Evolutionary conservation across 352 stramenopile genomes (phyloP).

Genomic region (Chrysophaeum taylorii): DNA sequence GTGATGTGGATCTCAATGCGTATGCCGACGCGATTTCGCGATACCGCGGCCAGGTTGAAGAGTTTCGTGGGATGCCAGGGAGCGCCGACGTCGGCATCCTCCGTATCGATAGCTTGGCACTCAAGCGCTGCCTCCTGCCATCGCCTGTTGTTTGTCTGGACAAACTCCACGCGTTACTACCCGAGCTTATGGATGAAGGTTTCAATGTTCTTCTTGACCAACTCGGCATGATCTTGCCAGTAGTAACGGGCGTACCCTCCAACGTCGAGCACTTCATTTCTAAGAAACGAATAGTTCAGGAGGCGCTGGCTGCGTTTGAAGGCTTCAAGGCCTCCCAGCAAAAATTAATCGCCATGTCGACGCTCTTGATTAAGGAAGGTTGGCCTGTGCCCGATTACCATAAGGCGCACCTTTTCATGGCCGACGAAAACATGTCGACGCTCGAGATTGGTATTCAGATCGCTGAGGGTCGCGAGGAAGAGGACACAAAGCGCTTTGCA

Average conservation of each 20-base stretch:
- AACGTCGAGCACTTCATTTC: slow-evolving; percentile 36
- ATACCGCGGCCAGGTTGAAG: slow-evolving; percentile 50
- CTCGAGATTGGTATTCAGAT: slow-evolving; percentile 72
- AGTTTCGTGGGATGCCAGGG: slow-evolving; percentile 67
- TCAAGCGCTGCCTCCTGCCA: slow-evolving; percentile 71
- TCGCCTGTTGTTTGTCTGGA: slow-evolving; percentile 71
- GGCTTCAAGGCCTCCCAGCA: slow-evolving; percentile 46
- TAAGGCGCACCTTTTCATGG: slow-evolving; percentile 79
- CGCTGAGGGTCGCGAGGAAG: slow-evolving; percentile 75
- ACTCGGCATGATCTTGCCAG: slow-evolving; percentile 64
- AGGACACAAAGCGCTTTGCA: slow-evolving; percentile 75
- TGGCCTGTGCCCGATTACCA: slow-evolving; percentile 78
- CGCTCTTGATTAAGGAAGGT: slow-evolving; percentile 76
- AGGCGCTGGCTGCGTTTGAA: slow-evolving; percentile 53
- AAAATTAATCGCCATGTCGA: slow-evolving; percentile 66
- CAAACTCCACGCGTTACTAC: slow-evolving; percentile 62
- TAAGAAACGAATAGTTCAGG: slow-evolving; percentile 46
- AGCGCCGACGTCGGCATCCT: slow-evolving; percentile 76
- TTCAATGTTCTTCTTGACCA: slow-evolving; percentile 62
- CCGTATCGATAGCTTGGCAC: slow-evolving; percentile 65
- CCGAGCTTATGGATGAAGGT: slow-evolving; percentile 72
- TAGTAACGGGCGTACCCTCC: slow-evolving; percentile 56
- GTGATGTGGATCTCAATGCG: slow-evolving; percentile 28
- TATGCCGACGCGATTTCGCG: slow-evolving; percentile 33
- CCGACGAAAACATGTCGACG: slow-evolving; percentile 76